Base-by-base conservation (phyloP, 2,329 filamentous ascomycete genomes). In the Sarocladium kiliense region DNA sequence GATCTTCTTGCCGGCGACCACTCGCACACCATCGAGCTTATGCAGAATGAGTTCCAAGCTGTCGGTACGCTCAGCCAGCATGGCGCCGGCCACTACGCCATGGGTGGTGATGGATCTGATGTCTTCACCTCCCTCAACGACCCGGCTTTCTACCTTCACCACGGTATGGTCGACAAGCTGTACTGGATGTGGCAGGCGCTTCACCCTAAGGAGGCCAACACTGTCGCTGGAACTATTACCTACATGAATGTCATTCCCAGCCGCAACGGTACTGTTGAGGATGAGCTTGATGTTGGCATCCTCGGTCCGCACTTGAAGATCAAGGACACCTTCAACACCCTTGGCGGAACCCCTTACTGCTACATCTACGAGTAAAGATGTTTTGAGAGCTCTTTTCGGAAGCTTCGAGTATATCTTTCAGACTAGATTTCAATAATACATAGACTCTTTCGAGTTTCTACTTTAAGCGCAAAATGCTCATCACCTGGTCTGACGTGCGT, bases 31-130 rank as follows among this genome's bases (percentile, higher is more conserved):
- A 57, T 60, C 45, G 19, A 53, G 26, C 16, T 54, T 16, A 59
- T 64, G 49, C 61, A 59, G 21, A 65, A 64, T 37, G 63, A 62
- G 41, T 62, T 69, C 30, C 73, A 72, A 14, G 26, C 50, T 6
- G 44, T 41, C 34, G 55, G 53, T 14, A 55, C 55, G 6, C 63
- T 63, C 34, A 69, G 70, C 26, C 63, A 71, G 19, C 70, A 68
- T 58, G 60, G 61, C 9, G 65, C 60, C 2, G 70, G 70, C 3
- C 70, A 72, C 57, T 71, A 65, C 58, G 65, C 70, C 16, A 62
- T 62, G 2, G 70, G 69, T 32, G 70, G 71, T 23, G 68, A 69
- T 2, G 68, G 63, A 11, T 54, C 58, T n/a, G 68, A 71, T 53
- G 61, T 66, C 18, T 68, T 58, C 56, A 58, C 61, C n/a, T 68